These are phyloP conservation scores for Tolypocladium inflatum DNA, from an alignment of 2,329 filamentous ascomycete species.

Conservation along the genomic window DNA sequence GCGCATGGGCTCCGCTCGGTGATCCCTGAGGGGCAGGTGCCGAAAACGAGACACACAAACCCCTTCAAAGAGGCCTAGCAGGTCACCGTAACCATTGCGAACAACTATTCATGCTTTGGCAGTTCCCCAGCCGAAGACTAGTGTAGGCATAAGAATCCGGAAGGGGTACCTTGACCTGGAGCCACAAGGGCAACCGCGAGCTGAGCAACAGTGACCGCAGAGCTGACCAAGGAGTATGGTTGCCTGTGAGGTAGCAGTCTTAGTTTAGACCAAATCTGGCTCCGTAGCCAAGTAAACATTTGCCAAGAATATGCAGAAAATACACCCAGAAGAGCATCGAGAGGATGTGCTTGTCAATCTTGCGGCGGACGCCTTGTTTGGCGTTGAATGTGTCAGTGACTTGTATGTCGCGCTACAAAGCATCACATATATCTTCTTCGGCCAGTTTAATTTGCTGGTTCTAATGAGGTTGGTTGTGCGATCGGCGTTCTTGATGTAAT, in stretches of 20 bases:
- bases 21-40: constrained; percentile 36
- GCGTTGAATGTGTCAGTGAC: too few relatives aligned
- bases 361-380: constrained; percentile 36
- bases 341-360: constrained; percentile 52
- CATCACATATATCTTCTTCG: constrained; percentile 5
- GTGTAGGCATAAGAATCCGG: constrained; percentile 45
- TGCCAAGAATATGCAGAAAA: constrained; percentile 50
- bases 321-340: constrained; percentile 45
- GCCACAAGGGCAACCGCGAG: constrained; percentile 49
- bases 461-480: neutral
- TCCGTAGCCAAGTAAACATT: constrained; percentile 45
- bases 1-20: constrained; percentile 40
- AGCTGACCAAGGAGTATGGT: constrained; percentile 49
- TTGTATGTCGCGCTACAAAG: too few relatives aligned
- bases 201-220: constrained; percentile 49
- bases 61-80: constrained; percentile 39
- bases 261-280: constrained; percentile 42
- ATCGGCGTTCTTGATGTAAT: neutral
- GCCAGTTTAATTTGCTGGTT: constrained; percentile 4
- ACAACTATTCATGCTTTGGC: constrained; percentile 35
- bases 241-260: constrained; percentile 40
- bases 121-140: constrained; percentile 35
- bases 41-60: constrained; percentile 38
- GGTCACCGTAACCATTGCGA: constrained; percentile 34
- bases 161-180: constrained; percentile 53